These are phyloP conservation scores for Fusarium sp. DNA, from an alignment of 2,329 filamentous ascomycete genomes.

Conservation along the genomic window DNA sequence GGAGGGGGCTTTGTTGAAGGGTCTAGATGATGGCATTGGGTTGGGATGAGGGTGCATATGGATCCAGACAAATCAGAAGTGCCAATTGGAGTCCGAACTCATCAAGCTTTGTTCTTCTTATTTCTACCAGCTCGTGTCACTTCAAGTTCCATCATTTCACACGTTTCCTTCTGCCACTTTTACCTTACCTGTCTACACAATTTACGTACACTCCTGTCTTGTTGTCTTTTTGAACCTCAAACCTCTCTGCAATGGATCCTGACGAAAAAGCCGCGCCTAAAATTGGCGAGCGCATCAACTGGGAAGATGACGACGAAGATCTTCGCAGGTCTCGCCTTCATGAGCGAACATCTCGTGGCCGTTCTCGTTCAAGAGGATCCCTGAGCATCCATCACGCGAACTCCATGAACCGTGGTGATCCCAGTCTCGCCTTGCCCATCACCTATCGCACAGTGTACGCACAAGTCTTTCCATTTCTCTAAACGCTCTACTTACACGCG, in stretches of 20 bases:
- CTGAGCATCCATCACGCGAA: slow-evolving; percentile 3
- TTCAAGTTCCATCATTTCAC: not conserved
- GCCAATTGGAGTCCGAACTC: not conserved
- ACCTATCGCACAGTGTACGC: slow-evolving; percentile 11
- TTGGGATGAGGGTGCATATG: not conserved
- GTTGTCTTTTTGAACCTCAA: not conserved
- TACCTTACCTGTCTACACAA: not conserved
- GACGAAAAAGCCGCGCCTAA: slow-evolving; percentile 1
- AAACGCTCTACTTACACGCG: not conserved
- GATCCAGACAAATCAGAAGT: not conserved
- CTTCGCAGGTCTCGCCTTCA: slow-evolving; percentile 4
- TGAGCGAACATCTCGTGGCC: not conserved
- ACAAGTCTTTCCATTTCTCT: fast-evolving
- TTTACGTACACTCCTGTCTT: not conserved
- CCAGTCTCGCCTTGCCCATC: not conserved
- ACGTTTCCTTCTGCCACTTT: not conserved
- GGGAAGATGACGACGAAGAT: slow-evolving; percentile 9
- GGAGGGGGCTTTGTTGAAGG: not conserved
- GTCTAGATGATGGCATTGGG: not conserved
- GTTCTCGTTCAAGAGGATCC: not conserved
- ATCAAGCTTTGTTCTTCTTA: not conserved
- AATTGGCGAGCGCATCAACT: slow-evolving; percentile 13
- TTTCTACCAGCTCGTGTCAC: not conserved
- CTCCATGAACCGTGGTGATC: slow-evolving; percentile 8
- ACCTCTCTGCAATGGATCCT: slow-evolving; percentile 1